Percentiles rank a stretch among this genome's conserved stretches.
Conservation (phyloP, 139 green algal genomes). For the Nannochloris sp. region DNA sequence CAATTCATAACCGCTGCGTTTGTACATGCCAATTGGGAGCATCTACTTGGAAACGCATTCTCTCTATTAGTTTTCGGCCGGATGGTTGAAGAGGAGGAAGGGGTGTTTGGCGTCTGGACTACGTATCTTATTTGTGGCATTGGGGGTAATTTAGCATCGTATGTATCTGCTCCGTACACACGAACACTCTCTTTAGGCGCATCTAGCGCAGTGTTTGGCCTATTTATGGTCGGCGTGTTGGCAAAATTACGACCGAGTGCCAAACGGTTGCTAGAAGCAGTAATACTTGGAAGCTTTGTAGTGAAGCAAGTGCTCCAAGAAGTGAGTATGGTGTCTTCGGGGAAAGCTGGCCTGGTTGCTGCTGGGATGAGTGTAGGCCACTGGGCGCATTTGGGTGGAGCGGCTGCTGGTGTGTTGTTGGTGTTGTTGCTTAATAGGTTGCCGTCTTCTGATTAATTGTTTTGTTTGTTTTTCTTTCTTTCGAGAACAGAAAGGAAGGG, state of each 20-base stretch:
- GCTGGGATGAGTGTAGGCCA: constrained; percentile 39
- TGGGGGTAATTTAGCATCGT: constrained; percentile 23
- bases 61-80: constrained; percentile 40
- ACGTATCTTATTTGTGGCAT: constrained; percentile 42
- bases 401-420: constrained; percentile 31
- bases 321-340: constrained; percentile 18
- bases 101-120: constrained; percentile 26
- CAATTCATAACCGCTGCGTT: constrained; percentile 44
- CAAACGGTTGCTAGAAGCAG: constrained; percentile 46
- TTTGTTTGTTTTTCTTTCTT: background rate
- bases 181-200: constrained; percentile 20
- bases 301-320: constrained; percentile 41
- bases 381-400: constrained; percentile 45
- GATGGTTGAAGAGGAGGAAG: constrained; percentile 50
- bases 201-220: constrained; percentile 58
- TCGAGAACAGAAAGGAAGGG: background rate
- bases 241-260: constrained; percentile 38
- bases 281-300: constrained; percentile 60
- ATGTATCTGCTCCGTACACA: constrained; percentile 20
- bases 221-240: constrained; percentile 60
- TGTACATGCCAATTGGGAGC: constrained; percentile 40
- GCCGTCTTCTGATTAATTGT: background rate
- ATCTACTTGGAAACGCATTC: constrained; percentile 39
- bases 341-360: constrained; percentile 6
- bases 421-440: constrained; percentile 34